phyloP scores from a whole-genome alignment of 148 eudicot genomes.

The Cornus suecica region DNA sequence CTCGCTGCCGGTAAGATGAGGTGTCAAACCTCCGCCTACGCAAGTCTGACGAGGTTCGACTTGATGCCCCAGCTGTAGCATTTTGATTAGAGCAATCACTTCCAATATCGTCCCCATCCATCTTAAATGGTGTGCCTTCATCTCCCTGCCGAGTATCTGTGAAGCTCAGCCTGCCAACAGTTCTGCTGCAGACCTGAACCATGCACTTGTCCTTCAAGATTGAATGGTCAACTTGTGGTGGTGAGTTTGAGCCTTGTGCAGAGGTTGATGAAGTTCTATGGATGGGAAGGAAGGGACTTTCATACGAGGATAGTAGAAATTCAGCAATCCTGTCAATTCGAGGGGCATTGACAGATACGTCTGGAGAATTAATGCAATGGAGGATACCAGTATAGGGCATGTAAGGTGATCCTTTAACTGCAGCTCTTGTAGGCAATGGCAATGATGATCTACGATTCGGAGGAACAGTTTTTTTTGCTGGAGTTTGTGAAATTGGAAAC shows the following conservation, averaged over 20 bases:
- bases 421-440: constrained; percentile 41
- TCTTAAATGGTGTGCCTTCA: constrained; percentile 21
- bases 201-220: constrained; percentile 82
- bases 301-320: constrained; percentile 65
- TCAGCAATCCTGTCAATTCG: constrained; percentile 83
- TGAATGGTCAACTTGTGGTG: constrained; percentile 54
- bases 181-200: constrained; percentile 50
- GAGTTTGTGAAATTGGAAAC: constrained; percentile 49
- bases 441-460: constrained; percentile 74
- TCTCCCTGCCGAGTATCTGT: constrained; percentile 37
- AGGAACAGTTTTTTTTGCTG: constrained; percentile 49
- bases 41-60: constrained; percentile 65
- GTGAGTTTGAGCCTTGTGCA: constrained; percentile 55
- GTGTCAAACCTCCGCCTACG: constrained; percentile 59
- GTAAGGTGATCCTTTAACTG: constrained; percentile 23
- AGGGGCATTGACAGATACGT: constrained; percentile 83
- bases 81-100: constrained; percentile 66
- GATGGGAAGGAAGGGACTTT: constrained; percentile 50
- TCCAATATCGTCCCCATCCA: constrained; percentile 27
- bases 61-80: constrained; percentile 86
- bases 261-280: constrained; percentile 49
- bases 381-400: constrained; percentile 35
- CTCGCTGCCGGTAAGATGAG: constrained; percentile 75
- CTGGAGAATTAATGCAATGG: constrained; percentile 61
- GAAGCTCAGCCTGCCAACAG: constrained; percentile 30